A percentile compares a stretch with the other conserved stretches of the same genome.
Conservation (phyloP, 1,284 basidiomycete genomes). For the Leccinum colubrinum region DNA sequence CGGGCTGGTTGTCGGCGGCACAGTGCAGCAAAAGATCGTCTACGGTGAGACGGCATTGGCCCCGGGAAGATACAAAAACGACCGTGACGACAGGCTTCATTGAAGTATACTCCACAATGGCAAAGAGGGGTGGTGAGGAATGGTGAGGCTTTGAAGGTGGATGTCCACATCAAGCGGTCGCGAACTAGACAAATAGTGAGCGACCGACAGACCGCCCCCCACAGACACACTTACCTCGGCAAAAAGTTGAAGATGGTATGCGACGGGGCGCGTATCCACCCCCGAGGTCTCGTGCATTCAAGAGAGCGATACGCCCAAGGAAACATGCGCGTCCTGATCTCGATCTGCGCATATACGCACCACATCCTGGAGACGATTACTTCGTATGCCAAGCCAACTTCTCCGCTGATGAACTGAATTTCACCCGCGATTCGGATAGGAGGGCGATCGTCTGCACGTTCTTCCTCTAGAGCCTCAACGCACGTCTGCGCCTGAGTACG, state of each 20-base stretch:
- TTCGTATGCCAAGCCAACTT: too few relatives aligned
- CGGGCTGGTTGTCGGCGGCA: slow-evolving; percentile 81
- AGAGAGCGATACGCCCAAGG: too few relatives aligned
- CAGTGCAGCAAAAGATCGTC: slow-evolving; percentile 92
- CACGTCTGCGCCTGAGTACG: too few relatives aligned
- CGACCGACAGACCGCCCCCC: slow-evolving; percentile 38
- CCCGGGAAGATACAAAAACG: slow-evolving; percentile 90
- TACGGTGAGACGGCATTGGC: slow-evolving; percentile 92
- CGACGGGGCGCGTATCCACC: slow-evolving; percentile 42
- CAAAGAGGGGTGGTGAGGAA: slow-evolving; percentile 93
- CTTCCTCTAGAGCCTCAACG: too few relatives aligned
- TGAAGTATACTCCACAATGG: slow-evolving; percentile 87
- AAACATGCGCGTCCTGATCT: too few relatives aligned
- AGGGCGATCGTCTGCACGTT: too few relatives aligned
- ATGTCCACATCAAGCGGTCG: slow-evolving; percentile 94
- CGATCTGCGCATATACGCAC: slow-evolving; percentile 31
- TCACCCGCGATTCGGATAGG: too few relatives aligned
- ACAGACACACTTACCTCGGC: slow-evolving; percentile 55
- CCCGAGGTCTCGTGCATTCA: too few relatives aligned
- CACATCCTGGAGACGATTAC: too few relatives aligned
- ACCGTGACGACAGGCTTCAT: slow-evolving; percentile 76
- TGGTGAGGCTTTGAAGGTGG: slow-evolving; percentile 92
- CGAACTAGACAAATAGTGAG: slow-evolving; percentile 51
- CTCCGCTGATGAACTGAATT: too few relatives aligned
- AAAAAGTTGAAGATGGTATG: slow-evolving; percentile 98